phyloP scores from a whole-genome alignment of 805 yeast species.

The Metschnikowia shivogae region DNA sequence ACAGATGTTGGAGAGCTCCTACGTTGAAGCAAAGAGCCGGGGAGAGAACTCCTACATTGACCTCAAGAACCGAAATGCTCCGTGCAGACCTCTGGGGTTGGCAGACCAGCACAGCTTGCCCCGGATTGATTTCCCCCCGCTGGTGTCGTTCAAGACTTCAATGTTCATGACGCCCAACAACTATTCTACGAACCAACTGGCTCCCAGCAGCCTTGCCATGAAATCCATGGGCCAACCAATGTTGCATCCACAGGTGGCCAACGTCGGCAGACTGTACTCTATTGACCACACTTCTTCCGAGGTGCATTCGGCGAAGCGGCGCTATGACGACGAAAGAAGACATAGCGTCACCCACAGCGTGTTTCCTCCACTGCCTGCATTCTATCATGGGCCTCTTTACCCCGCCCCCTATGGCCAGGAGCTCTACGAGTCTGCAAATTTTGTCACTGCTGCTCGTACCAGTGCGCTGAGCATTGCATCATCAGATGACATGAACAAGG shows the following conservation, averaged over 20 bases:
- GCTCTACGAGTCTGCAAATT: not conserved
- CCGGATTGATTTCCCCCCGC: constrained; percentile 23
- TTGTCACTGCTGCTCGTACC: not conserved
- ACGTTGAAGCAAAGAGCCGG: constrained; percentile 1
- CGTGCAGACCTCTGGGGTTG: not conserved
- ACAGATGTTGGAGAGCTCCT: not conserved
- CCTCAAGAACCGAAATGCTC: not conserved
- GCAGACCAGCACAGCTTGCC: constrained; percentile 10
- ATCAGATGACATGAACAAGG: not conserved
- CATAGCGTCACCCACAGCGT: constrained; percentile 3
- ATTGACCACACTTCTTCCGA: constrained; percentile 5
- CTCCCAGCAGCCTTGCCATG: not conserved
- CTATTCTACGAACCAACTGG: not conserved
- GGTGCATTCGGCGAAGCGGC: constrained; percentile 3
- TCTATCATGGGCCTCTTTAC: not conserved
- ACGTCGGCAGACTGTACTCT: constrained; percentile 3
- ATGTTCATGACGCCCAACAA: constrained; percentile 24
- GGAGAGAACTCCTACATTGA: constrained; percentile 1
- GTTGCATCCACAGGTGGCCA: no score
- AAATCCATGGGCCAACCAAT: no score
- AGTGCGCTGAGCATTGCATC: constrained; percentile 1
- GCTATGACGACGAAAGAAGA: constrained; percentile 7
- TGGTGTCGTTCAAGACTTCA: constrained; percentile 39
- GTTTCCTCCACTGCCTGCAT: constrained; percentile 5
- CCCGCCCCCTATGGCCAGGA: not conserved